phyloP scores from a whole-genome alignment of 176 grass and related monocot species.

The Urochloa ruziziensis region DNA sequence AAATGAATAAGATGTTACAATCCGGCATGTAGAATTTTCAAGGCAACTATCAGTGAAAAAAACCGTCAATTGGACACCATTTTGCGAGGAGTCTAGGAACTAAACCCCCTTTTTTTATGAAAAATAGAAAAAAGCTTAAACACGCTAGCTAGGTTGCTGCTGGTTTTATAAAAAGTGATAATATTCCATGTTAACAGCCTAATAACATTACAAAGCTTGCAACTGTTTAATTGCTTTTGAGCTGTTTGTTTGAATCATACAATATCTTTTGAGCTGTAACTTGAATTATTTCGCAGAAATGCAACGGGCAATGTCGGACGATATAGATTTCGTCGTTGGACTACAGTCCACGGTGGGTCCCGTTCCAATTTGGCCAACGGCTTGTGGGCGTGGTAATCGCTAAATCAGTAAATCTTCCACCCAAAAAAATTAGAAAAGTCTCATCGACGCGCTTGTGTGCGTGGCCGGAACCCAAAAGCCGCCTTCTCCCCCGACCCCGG shows the following conservation, averaged over 20 bases:
- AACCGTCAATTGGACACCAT: background rate
- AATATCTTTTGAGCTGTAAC: background rate
- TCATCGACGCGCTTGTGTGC: conserved; percentile 39
- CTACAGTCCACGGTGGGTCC: background rate
- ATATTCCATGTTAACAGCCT: background rate
- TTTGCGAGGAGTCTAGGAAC: background rate
- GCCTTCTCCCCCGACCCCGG: conserved; percentile 17
- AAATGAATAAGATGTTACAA: background rate
- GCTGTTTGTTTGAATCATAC: too few species aligned
- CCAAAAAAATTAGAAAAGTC: background rate
- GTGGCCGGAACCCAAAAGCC: conserved; percentile 37
- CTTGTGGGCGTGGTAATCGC: conserved; percentile 16
- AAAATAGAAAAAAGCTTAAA: too few species aligned
- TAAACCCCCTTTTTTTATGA: background rate
- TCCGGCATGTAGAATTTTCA: background rate
- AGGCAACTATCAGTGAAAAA: background rate
- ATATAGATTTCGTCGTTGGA: background rate
- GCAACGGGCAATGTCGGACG: background rate
- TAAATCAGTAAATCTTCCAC: conserved; percentile 22
- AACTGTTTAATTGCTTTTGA: background rate
- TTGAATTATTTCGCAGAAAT: background rate
- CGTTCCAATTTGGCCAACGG: conserved; percentile 22
- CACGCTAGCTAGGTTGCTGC: too few species aligned
- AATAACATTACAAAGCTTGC: background rate
- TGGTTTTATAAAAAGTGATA: background rate